Evolutionary conservation across 1,284 basidiomycete species (phyloP).

Genomic region (Puccinia polysora): DNA sequence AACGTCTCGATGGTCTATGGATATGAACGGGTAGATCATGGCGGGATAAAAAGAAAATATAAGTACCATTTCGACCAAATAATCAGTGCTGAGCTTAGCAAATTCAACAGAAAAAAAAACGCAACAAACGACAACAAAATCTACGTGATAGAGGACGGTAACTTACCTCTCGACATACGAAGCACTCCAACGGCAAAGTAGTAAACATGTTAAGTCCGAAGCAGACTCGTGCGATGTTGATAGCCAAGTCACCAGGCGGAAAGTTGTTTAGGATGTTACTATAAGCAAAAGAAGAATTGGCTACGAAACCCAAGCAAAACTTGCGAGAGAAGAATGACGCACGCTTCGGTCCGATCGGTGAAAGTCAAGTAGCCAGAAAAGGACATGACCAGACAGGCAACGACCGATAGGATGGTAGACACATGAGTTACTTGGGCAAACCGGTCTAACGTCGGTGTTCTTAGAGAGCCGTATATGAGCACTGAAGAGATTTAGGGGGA

Average conservation of each 20-base stretch:
- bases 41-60: background rate
- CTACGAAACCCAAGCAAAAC: background rate
- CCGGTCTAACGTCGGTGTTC: conserved; percentile 87
- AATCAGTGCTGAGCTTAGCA: conserved; percentile 41
- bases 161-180: conserved; percentile 84
- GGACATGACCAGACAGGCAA: conserved; percentile 76
- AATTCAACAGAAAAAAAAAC: conserved; percentile 43
- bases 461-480: conserved; percentile 87
- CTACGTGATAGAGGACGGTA: no score
- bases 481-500: conserved; percentile 52
- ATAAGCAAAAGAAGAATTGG: conserved; percentile 16
- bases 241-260: conserved; percentile 66
- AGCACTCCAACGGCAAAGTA: conserved; percentile 83
- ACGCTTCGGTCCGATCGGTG: conserved; percentile 76
- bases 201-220: conserved; percentile 99
- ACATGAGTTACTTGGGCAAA: conserved; percentile 91
- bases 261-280: conserved; percentile 95
- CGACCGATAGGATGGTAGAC: conserved; percentile 73
- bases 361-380: conserved; percentile 90
- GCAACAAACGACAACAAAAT: conserved; percentile 49
- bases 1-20: conserved; percentile 79
- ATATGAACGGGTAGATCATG: background rate
- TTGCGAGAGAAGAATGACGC: background rate
- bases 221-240: conserved; percentile 88
- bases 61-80: conserved; percentile 51